These are phyloP conservation scores for Picea engelmannii DNA, from an alignment of 83 land plant species.

Conservation along the genomic window DNA sequence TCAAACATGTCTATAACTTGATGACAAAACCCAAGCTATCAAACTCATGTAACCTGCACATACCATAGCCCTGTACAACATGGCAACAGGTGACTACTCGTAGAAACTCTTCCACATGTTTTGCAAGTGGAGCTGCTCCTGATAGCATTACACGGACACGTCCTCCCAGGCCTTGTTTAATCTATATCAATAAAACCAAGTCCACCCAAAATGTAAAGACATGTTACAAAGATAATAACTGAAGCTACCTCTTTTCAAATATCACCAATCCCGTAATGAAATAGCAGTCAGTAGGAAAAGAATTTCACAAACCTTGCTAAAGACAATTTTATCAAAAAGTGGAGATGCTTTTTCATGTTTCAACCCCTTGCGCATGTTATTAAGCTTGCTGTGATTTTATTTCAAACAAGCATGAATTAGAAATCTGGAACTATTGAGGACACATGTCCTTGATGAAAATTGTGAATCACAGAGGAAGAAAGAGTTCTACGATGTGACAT, in stretches of 20 bases:
- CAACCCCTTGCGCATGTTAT: constrained; percentile 56
- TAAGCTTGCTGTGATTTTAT: constrained; percentile 57
- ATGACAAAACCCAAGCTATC: background rate
- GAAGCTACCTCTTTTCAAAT: background rate
- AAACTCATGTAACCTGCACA: background rate
- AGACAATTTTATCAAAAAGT: constrained; percentile 79
- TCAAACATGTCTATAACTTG: background rate
- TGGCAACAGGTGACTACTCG: constrained; percentile 85
- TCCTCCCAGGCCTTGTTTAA: constrained; percentile 90
- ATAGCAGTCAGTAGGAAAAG: background rate
- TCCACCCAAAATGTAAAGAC: background rate
- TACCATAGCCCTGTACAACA: constrained; percentile 99
- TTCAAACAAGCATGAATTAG: background rate
- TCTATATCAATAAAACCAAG: constrained; percentile 37
- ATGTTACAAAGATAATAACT: background rate
- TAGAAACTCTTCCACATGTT: constrained; percentile 85
- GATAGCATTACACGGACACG: constrained; percentile 81
- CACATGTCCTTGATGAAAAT: background rate
- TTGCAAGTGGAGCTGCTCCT: constrained; percentile 97
- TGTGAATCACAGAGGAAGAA: background rate
- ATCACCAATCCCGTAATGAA: constrained; percentile 1
- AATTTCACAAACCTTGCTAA: constrained; percentile 66
- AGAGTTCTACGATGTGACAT: background rate
- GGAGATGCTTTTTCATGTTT: constrained; percentile 78
- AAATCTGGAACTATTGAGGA: constrained; percentile 1